phyloP scores from a whole-genome alignment of 2,329 filamentous ascomycete species.

The Allantophomopsis lycopodina region DNA sequence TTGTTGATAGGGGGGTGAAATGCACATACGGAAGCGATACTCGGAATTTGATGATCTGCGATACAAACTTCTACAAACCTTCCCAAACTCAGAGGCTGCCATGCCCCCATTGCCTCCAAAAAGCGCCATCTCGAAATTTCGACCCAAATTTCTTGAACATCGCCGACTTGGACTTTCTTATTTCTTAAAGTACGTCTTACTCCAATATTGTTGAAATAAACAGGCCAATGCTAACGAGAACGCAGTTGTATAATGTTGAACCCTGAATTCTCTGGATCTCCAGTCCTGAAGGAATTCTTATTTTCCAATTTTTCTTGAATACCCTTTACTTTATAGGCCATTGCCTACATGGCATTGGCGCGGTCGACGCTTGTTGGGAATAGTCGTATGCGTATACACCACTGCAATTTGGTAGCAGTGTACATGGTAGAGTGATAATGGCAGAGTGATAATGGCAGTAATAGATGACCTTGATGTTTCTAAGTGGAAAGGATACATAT shows the following conservation, averaged over 20 bases:
- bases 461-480: too few species aligned
- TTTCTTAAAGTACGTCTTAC: constrained; percentile 32
- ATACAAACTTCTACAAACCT: constrained; percentile 58
- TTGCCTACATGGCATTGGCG: too few species aligned
- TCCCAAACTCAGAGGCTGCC: constrained; percentile 73
- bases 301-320: constrained; percentile 29
- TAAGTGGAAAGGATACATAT: too few species aligned
- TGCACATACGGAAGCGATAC: constrained; percentile 61
- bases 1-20: constrained; percentile 35
- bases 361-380: too few species aligned
- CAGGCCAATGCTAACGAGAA: constrained; percentile 6
- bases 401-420: too few species aligned
- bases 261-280: constrained; percentile 86
- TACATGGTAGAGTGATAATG: too few species aligned
- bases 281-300: constrained; percentile 81
- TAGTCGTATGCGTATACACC: too few species aligned
- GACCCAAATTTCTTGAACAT: constrained; percentile 72
- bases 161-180: constrained; percentile 74
- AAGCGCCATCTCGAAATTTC: constrained; percentile 65
- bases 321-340: neutral
- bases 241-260: constrained; percentile 78
- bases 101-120: constrained; percentile 87
- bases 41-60: constrained; percentile 87
- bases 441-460: too few species aligned
- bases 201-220: constrained; percentile 1